phyloP scores from a whole-genome alignment of 148 eudicot genomes.

The Fallopia convolvulus region DNA sequence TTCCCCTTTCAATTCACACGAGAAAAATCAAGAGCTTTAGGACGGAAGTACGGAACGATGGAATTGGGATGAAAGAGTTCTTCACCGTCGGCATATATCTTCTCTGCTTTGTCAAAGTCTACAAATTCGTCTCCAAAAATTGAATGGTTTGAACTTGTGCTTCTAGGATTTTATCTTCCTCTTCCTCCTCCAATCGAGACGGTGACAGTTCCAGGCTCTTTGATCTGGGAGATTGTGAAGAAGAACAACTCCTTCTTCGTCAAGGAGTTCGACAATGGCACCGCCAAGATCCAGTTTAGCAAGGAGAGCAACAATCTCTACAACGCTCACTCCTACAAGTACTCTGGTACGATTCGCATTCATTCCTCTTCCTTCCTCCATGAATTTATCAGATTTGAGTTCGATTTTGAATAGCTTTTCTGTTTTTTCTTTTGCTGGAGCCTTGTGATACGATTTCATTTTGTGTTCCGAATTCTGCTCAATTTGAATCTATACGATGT shows the following conservation, averaged over 20 bases:
- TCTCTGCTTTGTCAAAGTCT: too few relatives aligned
- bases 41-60: too few relatives aligned
- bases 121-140: too few relatives aligned
- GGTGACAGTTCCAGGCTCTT: slow-evolving; percentile 79
- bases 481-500: not conserved
- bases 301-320: slow-evolving; percentile 84
- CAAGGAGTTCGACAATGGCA: slow-evolving; percentile 81
- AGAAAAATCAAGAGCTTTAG: too few relatives aligned
- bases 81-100: too few relatives aligned
- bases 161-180: not conserved
- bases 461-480: not conserved
- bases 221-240: slow-evolving; percentile 96
- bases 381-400: not conserved
- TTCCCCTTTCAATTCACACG: too few relatives aligned
- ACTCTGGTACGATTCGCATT: slow-evolving; percentile 45
- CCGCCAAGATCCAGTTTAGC: slow-evolving; percentile 67
- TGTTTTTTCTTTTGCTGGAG: not conserved
- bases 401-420: not conserved
- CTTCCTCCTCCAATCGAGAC: slow-evolving; percentile 24
- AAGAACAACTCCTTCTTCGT: slow-evolving; percentile 81
- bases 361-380: not conserved
- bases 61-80: too few relatives aligned
- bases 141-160: too few relatives aligned
- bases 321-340: slow-evolving; percentile 75
- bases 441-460: not conserved